A percentile compares a stretch with the other conserved stretches of the same genome.
Conservation (phyloP, 2,329 filamentous ascomycete species). For the Amauroascus verrucosus region DNA sequence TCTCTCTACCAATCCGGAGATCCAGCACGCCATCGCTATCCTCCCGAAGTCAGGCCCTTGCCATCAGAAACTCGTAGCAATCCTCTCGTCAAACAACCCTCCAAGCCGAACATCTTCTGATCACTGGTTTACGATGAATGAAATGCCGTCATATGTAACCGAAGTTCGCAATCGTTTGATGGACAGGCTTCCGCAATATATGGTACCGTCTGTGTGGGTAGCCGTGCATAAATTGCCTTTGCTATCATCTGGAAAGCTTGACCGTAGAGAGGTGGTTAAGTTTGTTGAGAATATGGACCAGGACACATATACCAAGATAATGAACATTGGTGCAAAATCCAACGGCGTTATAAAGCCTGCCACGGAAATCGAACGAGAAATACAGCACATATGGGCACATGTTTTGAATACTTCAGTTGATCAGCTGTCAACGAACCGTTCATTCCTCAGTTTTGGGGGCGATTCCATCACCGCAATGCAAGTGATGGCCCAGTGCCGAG, state of each 20-base stretch:
- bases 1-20: slow-evolving; percentile 26
- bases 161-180: not conserved
- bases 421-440: slow-evolving; percentile 4
- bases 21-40: not conserved
- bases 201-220: slow-evolving; percentile 38
- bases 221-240: not conserved
- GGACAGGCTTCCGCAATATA: slow-evolving; percentile 14
- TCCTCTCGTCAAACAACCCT: not conserved
- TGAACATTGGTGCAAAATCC: not conserved
- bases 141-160: not conserved
- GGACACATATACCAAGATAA: not conserved
- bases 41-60: not conserved
- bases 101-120: not conserved
- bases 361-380: not conserved
- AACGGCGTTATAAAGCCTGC: not conserved
- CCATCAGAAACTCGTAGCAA: not conserved
- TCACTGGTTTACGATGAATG: not conserved
- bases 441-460: slow-evolving; percentile 1
- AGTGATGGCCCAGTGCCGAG: not conserved
- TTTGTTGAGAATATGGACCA: slow-evolving; percentile 25
- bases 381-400: slow-evolving; percentile 20
- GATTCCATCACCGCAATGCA: slow-evolving; percentile 10
- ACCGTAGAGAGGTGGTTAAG: slow-evolving; percentile 18
- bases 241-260: not conserved
- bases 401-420: slow-evolving; percentile 31